Evolutionary conservation across 352 stramenopile species (phyloP).

Genomic region (Phytophthora fragariaefolia): DNA sequence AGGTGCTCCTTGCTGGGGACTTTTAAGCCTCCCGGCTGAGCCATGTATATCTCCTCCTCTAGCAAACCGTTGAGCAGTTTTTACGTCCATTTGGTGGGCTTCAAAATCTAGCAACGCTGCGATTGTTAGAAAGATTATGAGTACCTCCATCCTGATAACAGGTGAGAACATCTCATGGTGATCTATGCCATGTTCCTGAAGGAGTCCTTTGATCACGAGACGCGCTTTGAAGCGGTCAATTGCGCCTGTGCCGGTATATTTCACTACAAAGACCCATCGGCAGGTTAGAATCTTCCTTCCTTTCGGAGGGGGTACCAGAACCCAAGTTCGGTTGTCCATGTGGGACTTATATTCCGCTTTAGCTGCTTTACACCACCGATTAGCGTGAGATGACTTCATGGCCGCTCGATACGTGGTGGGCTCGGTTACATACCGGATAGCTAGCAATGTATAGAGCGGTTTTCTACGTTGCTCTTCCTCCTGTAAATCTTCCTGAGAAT

Average conservation of each 20-base stretch:
- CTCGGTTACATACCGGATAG: conserved; percentile 15
- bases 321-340: conserved; percentile 11
- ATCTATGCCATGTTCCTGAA: neutral
- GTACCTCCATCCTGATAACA: conserved; percentile 12
- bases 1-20: conserved; percentile 12
- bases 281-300: neutral
- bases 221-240: conserved; percentile 12
- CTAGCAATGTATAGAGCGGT: neutral
- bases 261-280: conserved; percentile 14
- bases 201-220: neutral
- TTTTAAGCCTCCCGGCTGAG: conserved; percentile 16
- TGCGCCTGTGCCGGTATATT: conserved; percentile 7
- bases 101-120: conserved; percentile 15
- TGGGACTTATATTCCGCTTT: conserved; percentile 13
- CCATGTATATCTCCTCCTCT: conserved; percentile 32
- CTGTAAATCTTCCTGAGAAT: conserved; percentile 9
- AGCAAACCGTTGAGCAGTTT: conserved; percentile 28
- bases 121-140: conserved; percentile 7
- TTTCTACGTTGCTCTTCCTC: neutral
- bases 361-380: neutral
- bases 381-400: conserved; percentile 5
- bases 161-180: conserved; percentile 3
- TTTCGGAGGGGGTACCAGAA: conserved; percentile 1
- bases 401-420: conserved; percentile 6
- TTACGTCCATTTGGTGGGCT: conserved; percentile 36